A percentile compares a stretch with the other conserved stretches of the same genome.
Conservation (phyloP, 1,139 yeast genomes). For the Debaryomyces fabryi region DNA sequence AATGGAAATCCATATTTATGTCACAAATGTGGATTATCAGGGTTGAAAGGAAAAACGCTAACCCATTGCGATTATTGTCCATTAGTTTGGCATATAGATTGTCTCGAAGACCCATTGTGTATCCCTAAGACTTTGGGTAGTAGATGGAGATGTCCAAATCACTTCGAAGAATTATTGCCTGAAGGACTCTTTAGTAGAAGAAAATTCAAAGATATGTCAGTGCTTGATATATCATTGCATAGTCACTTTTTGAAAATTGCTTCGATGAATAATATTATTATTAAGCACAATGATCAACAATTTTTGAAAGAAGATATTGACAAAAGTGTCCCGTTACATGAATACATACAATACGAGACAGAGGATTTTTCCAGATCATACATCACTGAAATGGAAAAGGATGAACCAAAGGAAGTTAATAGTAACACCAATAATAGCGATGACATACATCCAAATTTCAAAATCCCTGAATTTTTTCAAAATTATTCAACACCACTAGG, state of each 20-base stretch:
- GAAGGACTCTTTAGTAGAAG: slow-evolving; percentile 35
- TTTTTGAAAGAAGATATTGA: slow-evolving; percentile 26
- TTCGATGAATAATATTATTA: slow-evolving; percentile 59
- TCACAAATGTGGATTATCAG: slow-evolving; percentile 74
- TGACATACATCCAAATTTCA: slow-evolving; percentile 28
- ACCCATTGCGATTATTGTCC: slow-evolving; percentile 86
- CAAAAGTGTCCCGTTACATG: slow-evolving; percentile 28
- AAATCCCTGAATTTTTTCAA: slow-evolving; percentile 50
- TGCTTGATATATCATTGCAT: slow-evolving; percentile 53
- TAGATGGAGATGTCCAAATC: slow-evolving; percentile 95
- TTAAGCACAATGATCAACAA: slow-evolving; percentile 71
- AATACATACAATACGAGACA: slow-evolving; percentile 34
- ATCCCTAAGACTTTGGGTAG: slow-evolving; percentile 76
- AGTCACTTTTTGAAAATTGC: slow-evolving; percentile 39
- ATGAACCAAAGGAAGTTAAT: slow-evolving; percentile 17
- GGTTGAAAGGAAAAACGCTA: slow-evolving; percentile 54
- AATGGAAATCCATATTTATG: slow-evolving; percentile 69
- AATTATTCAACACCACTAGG: slow-evolving; percentile 41
- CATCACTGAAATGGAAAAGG: slow-evolving; percentile 8
- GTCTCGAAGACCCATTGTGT: slow-evolving; percentile 75
- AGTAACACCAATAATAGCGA: slow-evolving; percentile 22
- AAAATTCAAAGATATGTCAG: slow-evolving; percentile 55
- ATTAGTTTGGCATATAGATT: slow-evolving; percentile 90
- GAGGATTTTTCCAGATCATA: slow-evolving; percentile 24
- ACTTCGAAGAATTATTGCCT: slow-evolving; percentile 60